Evolutionary conservation across 1,139 yeast genomes (phyloP).

Genomic region (Yamadazyma dendronema): DNA sequence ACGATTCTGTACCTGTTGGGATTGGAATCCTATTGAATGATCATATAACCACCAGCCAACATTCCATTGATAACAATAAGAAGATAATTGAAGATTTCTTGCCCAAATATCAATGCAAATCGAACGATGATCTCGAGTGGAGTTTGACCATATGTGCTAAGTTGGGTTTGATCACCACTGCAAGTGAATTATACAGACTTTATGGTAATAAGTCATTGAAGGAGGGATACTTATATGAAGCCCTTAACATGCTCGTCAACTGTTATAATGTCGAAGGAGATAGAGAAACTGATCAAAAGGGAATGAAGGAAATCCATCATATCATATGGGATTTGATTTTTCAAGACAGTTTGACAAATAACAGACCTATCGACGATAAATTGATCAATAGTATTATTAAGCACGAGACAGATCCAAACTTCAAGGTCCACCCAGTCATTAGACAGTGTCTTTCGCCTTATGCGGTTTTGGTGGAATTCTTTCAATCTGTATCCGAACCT

Average conservation of each 20-base stretch:
- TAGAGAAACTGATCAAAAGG: conserved; percentile 22
- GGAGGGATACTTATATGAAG: conserved; percentile 53
- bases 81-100: conserved; percentile 57
- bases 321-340: conserved; percentile 51
- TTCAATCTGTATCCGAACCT: conserved; percentile 31
- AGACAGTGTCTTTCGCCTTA: conserved; percentile 72
- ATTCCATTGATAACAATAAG: conserved; percentile 26
- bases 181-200: conserved; percentile 46
- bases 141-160: conserved; percentile 56
- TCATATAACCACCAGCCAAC: conserved; percentile 23
- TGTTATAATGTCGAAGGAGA: conserved; percentile 49
- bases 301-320: conserved; percentile 38
- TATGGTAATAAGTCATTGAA: conserved; percentile 40
- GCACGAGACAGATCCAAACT: conserved; percentile 31
- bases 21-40: conserved; percentile 49
- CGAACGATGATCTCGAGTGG: conserved; percentile 82
- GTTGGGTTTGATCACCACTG: conserved; percentile 48
- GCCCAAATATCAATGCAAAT: conserved; percentile 56
- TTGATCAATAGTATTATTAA: conserved; percentile 53
- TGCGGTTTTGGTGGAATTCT: conserved; percentile 59
- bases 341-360: conserved; percentile 57
- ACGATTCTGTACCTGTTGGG: conserved; percentile 62
- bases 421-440: conserved; percentile 52
- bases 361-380: conserved; percentile 53
- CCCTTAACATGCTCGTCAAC: conserved; percentile 64